These are phyloP conservation scores for Davidsoniella neocaledoniae DNA, from an alignment of 2,329 filamentous ascomycete genomes.

Conservation along the genomic window DNA sequence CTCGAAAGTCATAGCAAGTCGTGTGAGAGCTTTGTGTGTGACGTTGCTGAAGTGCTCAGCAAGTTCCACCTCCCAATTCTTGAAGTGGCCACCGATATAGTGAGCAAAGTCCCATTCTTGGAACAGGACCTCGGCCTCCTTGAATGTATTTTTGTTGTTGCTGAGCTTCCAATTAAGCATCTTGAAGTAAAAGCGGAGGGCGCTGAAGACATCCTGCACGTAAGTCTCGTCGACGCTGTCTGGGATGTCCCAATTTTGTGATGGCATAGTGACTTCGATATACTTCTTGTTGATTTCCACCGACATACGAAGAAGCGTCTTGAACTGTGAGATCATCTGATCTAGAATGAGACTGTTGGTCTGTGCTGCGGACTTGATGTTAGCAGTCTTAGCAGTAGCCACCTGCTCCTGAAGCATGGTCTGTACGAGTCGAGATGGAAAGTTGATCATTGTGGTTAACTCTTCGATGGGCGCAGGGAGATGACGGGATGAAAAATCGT, in stretches of 20 bases:
- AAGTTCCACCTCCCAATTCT: conserved; percentile 87
- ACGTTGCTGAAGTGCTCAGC: conserved; percentile 93
- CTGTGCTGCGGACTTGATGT: conserved; percentile 81
- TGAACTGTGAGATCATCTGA: conserved; percentile 95
- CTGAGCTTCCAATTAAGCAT: conserved; percentile 97
- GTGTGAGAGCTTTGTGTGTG: conserved; percentile 79
- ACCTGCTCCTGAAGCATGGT: conserved; percentile 89
- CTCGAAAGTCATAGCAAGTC: conserved; percentile 82
- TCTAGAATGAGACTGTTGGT: conserved; percentile 89
- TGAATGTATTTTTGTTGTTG: conserved; percentile 97
- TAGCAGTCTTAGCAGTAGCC: conserved; percentile 72
- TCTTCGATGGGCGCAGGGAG: conserved; percentile 94
- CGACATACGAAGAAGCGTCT: conserved; percentile 78
- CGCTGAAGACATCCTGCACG: conserved; percentile 78
- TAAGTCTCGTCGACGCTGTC: conserved; percentile 96
- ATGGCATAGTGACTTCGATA: conserved; percentile 62
- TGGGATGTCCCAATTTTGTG: conserved; percentile 87
- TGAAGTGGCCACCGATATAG: conserved; percentile 76
- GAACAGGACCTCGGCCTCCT: conserved; percentile 91
- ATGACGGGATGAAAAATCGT: conserved; percentile 72
- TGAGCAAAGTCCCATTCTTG: conserved; percentile 98
- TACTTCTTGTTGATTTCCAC: conserved; percentile 88
- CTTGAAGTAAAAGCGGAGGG: conserved; percentile 94
- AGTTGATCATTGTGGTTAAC: conserved; percentile 88
- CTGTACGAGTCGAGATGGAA: conserved; percentile 86